Percentiles rank a stretch among this genome's conserved stretches.
Evolutionary conservation across 164 flowering plant species (phyloP).

Genomic region (Euptelea pleiosperma): DNA sequence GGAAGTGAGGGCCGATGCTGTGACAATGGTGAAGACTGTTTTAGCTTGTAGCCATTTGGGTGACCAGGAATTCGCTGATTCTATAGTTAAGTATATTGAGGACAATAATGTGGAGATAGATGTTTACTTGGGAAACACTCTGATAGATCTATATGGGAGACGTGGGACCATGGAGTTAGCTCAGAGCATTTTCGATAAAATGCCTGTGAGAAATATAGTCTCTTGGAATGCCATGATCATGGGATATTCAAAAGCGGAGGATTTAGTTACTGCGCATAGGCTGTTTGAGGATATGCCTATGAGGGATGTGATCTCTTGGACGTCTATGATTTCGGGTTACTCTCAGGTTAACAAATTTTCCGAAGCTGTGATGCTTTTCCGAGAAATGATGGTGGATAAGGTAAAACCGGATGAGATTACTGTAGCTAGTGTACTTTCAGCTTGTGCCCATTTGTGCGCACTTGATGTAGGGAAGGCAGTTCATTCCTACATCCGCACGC

Average conservation of each 20-base stretch:
- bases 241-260: conserved; percentile 43
- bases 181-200: conserved; percentile 41
- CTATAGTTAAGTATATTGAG: conserved; percentile 39
- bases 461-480: conserved; percentile 51
- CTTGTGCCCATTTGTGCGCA: conserved; percentile 66
- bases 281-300: conserved; percentile 58
- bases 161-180: conserved; percentile 49
- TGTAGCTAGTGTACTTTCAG: conserved; percentile 57
- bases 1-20: conserved; percentile 51
- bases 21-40: conserved; percentile 65
- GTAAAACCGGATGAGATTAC: conserved; percentile 61
- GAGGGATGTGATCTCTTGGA: conserved; percentile 74
- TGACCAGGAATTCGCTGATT: conserved; percentile 32
- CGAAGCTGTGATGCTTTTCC: conserved; percentile 52
- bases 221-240: conserved; percentile 73
- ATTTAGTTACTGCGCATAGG: conserved; percentile 38
- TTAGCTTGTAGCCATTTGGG: conserved; percentile 50
- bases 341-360: conserved; percentile 32
- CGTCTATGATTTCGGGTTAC: conserved; percentile 68
- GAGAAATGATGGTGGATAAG: conserved; percentile 53
- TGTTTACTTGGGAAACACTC: conserved; percentile 64
- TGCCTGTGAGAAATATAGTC: conserved; percentile 54
- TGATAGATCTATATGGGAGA: conserved; percentile 62
- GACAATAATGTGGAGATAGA: conserved; percentile 38
- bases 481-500: conserved; percentile 39